phyloP scores from a whole-genome alignment of 495 filamentous ascomycete species.

The Annulohypoxylon nitens region DNA sequence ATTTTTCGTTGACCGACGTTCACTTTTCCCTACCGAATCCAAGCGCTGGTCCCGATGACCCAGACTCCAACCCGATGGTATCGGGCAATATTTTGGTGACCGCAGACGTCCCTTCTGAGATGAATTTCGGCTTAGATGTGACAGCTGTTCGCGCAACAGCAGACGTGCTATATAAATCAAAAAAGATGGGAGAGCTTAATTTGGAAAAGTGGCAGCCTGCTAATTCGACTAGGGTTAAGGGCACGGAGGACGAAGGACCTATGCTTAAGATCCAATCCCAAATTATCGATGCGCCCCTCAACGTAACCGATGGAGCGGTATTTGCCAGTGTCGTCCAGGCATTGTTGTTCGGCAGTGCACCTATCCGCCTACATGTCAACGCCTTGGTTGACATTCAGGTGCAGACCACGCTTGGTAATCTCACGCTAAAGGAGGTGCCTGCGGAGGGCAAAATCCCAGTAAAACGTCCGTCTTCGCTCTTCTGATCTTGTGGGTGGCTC shows the following conservation, averaged over 20 bases:
- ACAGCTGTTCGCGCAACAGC: slow-evolving; percentile 78
- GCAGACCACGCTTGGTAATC: slow-evolving; percentile 79
- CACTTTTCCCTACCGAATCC: slow-evolving; percentile 86
- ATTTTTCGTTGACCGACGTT: slow-evolving; percentile 86
- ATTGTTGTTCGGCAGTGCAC: slow-evolving; percentile 76
- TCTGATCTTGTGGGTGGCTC: slow-evolving; percentile 64
- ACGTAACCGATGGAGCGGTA: slow-evolving; percentile 81
- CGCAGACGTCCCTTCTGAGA: slow-evolving; percentile 81
- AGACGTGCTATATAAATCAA: slow-evolving; percentile 79
- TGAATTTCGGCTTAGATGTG: slow-evolving; percentile 86
- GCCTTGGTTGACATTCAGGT: slow-evolving; percentile 89
- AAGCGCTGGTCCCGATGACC: slow-evolving; percentile 79
- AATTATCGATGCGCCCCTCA: slow-evolving; percentile 81
- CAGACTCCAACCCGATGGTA: slow-evolving; percentile 78
- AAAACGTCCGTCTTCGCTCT: slow-evolving; percentile 77
- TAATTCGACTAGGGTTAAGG: slow-evolving; percentile 77
- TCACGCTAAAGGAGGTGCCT: slow-evolving; percentile 84
- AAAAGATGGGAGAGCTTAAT: slow-evolving; percentile 82
- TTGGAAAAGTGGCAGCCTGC: slow-evolving; percentile 85
- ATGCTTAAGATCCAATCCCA: slow-evolving; percentile 77
- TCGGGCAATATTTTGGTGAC: slow-evolving; percentile 84
- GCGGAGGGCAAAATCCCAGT: slow-evolving; percentile 86
- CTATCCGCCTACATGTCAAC: slow-evolving; percentile 75
- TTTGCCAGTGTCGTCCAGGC: slow-evolving; percentile 80
- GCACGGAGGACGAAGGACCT: slow-evolving; percentile 63